Conservation (phyloP, 164 flowering plant genomes). For the Nymphaea thermarum region DNA sequence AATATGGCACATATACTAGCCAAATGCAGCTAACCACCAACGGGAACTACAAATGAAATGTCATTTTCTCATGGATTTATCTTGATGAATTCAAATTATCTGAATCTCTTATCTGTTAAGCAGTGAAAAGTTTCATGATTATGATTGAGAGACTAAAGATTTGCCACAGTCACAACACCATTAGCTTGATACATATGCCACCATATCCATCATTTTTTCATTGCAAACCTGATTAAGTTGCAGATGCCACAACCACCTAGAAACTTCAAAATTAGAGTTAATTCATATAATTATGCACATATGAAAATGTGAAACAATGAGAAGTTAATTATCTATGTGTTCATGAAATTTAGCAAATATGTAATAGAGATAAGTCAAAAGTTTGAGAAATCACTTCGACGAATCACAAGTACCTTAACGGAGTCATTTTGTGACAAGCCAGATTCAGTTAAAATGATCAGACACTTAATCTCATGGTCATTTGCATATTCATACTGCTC, state of each 20-base stretch:
- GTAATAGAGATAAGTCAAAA: not conserved
- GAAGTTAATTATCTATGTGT: not conserved
- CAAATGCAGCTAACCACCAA: not conserved
- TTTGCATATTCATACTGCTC: constrained; percentile 97
- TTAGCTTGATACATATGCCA: too few species aligned
- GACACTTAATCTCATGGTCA: constrained; percentile 87
- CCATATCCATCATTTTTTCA: too few species aligned
- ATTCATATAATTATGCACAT: not conserved
- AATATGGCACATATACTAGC: not conserved
- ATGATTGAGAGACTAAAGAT: too few species aligned
- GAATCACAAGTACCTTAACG: constrained; percentile 53
- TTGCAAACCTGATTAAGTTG: too few species aligned
- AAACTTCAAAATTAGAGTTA: not conserved
- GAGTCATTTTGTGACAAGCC: constrained; percentile 50
- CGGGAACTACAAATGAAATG: not conserved
- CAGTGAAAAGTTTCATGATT: not conserved
- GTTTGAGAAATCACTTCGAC: not conserved
- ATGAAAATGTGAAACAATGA: not conserved
- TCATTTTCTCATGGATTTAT: not conserved
- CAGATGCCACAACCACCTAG: not conserved
- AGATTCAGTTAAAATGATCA: constrained; percentile 68
- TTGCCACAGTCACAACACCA: too few species aligned
- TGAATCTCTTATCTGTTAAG: not conserved
- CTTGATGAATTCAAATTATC: not conserved
- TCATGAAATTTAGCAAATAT: not conserved